These are phyloP conservation scores for Diaporthe longicolla DNA, from an alignment of 2,329 filamentous ascomycete genomes.

Conservation along the genomic window DNA sequence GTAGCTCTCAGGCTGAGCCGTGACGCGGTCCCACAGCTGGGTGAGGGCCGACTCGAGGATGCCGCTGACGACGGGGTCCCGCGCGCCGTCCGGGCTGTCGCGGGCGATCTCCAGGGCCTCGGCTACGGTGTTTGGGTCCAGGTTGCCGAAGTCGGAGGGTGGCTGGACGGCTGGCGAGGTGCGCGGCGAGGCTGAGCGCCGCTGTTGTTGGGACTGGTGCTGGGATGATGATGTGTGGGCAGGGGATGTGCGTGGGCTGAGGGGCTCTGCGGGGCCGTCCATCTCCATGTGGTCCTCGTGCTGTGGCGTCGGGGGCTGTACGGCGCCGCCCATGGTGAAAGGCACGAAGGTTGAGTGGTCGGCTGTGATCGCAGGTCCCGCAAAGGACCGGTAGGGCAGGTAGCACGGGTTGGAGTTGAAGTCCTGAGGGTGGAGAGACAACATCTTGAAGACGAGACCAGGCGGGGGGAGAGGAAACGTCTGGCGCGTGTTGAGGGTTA, in stretches of 20 bases:
- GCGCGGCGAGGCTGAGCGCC: constrained; percentile 36
- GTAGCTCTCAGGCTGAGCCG: constrained; percentile 76
- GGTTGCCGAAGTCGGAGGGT: constrained; percentile 36
- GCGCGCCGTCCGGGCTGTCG: constrained; percentile 76
- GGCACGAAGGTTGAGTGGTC: constrained; percentile 29
- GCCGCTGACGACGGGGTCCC: constrained; percentile 72
- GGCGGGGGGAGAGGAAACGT: not conserved
- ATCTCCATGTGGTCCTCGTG: constrained; percentile 35
- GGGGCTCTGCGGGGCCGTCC: constrained; percentile 31
- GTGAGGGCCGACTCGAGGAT: constrained; percentile 76
- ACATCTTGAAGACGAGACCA: constrained; percentile 33
- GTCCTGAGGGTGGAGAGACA: constrained; percentile 37
- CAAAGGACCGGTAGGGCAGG: constrained; percentile 34
- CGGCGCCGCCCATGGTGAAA: constrained; percentile 35
- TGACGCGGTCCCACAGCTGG: constrained; percentile 77
- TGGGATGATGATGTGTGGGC: constrained; percentile 2
- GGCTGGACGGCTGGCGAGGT: constrained; percentile 40
- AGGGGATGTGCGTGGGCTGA: constrained; percentile 36
- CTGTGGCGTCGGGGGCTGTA: constrained; percentile 35
- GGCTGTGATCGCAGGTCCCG: constrained; percentile 20
- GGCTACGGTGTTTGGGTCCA: constrained; percentile 59
- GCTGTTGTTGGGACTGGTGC: constrained; percentile 2
- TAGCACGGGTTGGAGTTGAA: constrained; percentile 36
- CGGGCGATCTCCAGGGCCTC: constrained; percentile 83
- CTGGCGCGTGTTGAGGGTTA: not conserved